Conservation (phyloP, 2,329 filamentous ascomycete genomes). For the Curvularia sp. region DNA sequence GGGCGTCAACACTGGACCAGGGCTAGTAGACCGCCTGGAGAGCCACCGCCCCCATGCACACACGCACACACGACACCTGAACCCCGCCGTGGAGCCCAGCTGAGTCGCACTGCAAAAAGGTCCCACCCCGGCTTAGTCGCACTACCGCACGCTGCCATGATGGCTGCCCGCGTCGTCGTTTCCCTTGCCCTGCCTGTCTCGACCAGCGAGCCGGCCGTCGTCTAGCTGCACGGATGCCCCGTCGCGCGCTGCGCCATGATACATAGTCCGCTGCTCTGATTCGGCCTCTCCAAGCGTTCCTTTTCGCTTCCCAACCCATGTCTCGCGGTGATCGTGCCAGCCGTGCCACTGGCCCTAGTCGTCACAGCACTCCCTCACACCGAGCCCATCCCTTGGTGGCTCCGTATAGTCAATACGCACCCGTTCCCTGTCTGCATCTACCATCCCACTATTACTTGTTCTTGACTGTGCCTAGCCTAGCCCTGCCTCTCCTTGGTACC, state of each 20-base stretch:
- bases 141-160: constrained; percentile 35
- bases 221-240: constrained; percentile 49
- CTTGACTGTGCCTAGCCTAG: constrained; percentile 41
- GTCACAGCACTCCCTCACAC: constrained; percentile 49
- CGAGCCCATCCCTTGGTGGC: constrained; percentile 45
- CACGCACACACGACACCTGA: constrained; percentile 44
- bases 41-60: constrained; percentile 22
- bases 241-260: constrained; percentile 55
- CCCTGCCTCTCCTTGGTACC: constrained; percentile 40
- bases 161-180: constrained; percentile 32
- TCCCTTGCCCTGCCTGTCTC: constrained; percentile 37
- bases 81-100: constrained; percentile 39
- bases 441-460: constrained; percentile 42
- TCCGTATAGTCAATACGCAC: constrained; percentile 43
- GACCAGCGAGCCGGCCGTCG: constrained; percentile 34
- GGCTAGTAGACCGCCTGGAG: constrained; percentile 47
- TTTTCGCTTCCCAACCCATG: constrained; percentile 43
- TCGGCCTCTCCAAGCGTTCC: constrained; percentile 44
- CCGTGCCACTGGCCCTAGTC: constrained; percentile 50
- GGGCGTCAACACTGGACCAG: constrained; percentile 29
- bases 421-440: constrained; percentile 46
- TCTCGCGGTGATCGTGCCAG: constrained; percentile 48
- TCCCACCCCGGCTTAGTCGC: constrained; percentile 39
- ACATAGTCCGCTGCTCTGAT: constrained; percentile 51
- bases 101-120: constrained; percentile 42